Evolutionary conservation across 495 filamentous ascomycete genomes (phyloP), one percentile per base, ranked within the genome.

Genomic region (Penicillium odoratum): DNA sequence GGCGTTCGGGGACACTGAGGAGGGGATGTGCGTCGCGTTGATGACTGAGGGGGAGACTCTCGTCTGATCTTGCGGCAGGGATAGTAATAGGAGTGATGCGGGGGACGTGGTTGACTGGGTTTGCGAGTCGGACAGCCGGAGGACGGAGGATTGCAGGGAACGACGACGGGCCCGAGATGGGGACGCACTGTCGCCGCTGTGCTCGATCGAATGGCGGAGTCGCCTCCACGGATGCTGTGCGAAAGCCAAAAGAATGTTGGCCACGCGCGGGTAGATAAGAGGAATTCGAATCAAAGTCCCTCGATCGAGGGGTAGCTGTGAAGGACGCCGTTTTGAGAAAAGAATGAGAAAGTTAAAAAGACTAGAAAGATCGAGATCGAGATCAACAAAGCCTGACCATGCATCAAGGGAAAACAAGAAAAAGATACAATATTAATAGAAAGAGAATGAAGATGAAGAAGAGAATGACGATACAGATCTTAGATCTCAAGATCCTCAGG

Each of bases 1-100:
- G 85, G 60, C 83, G 83, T 60, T 91, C 87, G 47, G 87, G 83
- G 33, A 89, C 79, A 11, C 85, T 83, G 51, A 92, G 79, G 16
- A 92, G 83, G 15, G 88, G 88, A 62, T 83, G 85, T 46, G 85
- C 85, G 75, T 85, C 85, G 28, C 75, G 72, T 28, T 70, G 68
- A 29, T 66, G 50, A 18, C 69, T 64, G 28, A 77, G 67, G 0
- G 71, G 68, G 16, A 78, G 70, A 34, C 65, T 71, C n/a, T 72
- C 84, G 73, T 73, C 66, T 3, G 70, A 74, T 9, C 45, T 49
- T 49, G 71, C 69, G 42, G 64, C 59, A 48, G 62, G 67, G 49
- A 73, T 48, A 5, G 69, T 61, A 31, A 78, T 71, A 4, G 76
- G 73, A 30, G 77, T 77, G 36, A 72, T 71, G 47, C 77, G 75